Conservation (phyloP, 495 filamentous ascomycete genomes). For the Cryomyces minteri region DNA sequence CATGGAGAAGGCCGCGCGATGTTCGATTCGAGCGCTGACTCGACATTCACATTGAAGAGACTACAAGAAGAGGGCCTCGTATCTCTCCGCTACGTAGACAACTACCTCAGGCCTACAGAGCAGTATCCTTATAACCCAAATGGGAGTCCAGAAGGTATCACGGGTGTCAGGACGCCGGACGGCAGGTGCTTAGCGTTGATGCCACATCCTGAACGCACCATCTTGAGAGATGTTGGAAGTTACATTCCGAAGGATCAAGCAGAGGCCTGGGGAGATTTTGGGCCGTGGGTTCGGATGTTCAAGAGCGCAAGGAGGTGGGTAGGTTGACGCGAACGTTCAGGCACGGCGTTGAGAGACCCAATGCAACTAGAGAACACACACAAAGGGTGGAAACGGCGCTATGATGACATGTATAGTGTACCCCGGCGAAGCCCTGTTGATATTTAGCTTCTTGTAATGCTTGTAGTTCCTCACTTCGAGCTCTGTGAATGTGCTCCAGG, state of each 20-base stretch:
- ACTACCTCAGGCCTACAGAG: conserved; percentile 52
- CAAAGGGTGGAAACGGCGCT: no score
- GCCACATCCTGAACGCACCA: conserved; percentile 92
- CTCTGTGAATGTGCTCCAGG: no score
- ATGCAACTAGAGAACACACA: no score
- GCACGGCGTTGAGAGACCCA: no score
- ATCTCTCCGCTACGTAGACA: conserved; percentile 69
- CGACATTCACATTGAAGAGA: conserved; percentile 27
- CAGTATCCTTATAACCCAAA: conserved; percentile 88
- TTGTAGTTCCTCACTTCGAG: no score
- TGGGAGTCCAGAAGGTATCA: conserved; percentile 72
- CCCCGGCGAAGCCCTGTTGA: no score
- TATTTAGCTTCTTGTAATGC: no score
- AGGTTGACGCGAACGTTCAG: conserved; percentile 23
- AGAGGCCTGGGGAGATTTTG: conserved; percentile 67
- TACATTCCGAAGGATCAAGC: conserved; percentile 45
- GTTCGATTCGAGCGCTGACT: conserved; percentile 34
- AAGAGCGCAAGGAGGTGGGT: conserved; percentile 54
- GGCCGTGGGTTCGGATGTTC: conserved; percentile 52
- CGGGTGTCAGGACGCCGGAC: conserved; percentile 60
- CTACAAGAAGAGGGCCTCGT: conserved; percentile 45
- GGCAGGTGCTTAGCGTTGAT: conserved; percentile 86
- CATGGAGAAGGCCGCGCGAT: conserved; percentile 83
- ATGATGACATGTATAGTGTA: no score
- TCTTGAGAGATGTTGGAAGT: conserved; percentile 64